Conservation (phyloP, 1,284 basidiomycete species). For the Cryptococcus sp. region DNA sequence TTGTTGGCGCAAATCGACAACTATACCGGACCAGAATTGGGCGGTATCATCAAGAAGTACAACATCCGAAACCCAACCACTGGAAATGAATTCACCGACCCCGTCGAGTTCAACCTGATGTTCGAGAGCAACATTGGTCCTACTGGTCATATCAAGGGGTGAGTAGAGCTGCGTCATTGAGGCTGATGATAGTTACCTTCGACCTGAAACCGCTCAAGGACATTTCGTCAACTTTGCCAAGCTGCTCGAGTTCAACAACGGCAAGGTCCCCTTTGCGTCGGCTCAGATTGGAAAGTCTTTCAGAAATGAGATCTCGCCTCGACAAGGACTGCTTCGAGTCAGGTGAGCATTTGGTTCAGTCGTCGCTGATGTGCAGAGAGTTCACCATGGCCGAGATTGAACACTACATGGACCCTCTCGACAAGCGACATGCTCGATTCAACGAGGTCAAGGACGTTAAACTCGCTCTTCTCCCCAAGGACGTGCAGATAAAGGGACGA, state of each 20-base stretch:
- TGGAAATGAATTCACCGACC: constrained; percentile 84
- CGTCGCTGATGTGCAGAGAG: constrained; percentile 54
- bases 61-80: constrained; percentile 87
- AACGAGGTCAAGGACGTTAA: constrained; percentile 69
- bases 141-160: constrained; percentile 94
- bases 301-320: constrained; percentile 97
- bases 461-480: constrained; percentile 73
- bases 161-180: constrained; percentile 18
- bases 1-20: constrained; percentile 95
- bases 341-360: constrained; percentile 42
- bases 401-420: constrained; percentile 92
- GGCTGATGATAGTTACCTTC: constrained; percentile 66
- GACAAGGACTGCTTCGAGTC: constrained; percentile 90
- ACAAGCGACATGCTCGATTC: constrained; percentile 87
- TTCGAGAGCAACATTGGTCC: constrained; percentile 96
- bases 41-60: constrained; percentile 76
- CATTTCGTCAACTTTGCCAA: constrained; percentile 99
- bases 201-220: constrained; percentile 97
- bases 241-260: constrained; percentile 97
- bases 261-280: constrained; percentile 90
- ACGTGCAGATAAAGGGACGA: constrained; percentile 72
- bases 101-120: constrained; percentile 98
- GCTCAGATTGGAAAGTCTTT: constrained; percentile 96
- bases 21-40: constrained; percentile 82
- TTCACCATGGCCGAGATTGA: constrained; percentile 99